Percentiles rank a stretch among this genome's conserved stretches.
These are phyloP conservation scores for Eudorina sp. DNA, from an alignment of 139 green algal genomes.

Conservation along the genomic window DNA sequence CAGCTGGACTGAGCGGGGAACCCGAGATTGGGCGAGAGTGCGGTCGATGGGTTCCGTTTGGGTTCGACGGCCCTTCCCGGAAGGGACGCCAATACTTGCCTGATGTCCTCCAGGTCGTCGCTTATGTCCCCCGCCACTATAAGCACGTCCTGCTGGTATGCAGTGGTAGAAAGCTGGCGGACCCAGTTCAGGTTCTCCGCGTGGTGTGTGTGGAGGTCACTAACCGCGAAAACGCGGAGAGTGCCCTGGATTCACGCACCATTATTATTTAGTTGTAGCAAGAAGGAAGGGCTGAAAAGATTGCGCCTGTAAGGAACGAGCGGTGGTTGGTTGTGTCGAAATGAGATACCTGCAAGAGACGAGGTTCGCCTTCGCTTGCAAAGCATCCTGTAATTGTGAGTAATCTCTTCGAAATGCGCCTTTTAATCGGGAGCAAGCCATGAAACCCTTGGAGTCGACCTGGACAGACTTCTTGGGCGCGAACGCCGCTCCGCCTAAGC, in stretches of 20 bases:
- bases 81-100: too few species aligned
- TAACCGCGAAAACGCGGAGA: conserved; percentile 70
- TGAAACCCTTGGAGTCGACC: too few species aligned
- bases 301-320: too few species aligned
- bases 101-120: conserved; percentile 64
- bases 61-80: too few species aligned
- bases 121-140: conserved; percentile 85
- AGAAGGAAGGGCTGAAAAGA: background rate
- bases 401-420: too few species aligned
- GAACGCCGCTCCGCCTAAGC: background rate
- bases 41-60: too few species aligned
- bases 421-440: too few species aligned
- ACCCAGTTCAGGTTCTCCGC: conserved; percentile 79
- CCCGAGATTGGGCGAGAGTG: too few species aligned
- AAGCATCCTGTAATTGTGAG: background rate
- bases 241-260: background rate
- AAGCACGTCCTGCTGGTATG: conserved; percentile 60
- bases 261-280: background rate
- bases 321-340: too few species aligned
- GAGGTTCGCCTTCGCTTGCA: background rate
- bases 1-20: too few species aligned
- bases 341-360: background rate
- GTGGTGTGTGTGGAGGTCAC: conserved; percentile 86
- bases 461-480: too few species aligned
- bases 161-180: conserved; percentile 7